Evolutionary conservation across 306 rosid species (phyloP).

Genomic region (Gleditsia sinensis): DNA sequence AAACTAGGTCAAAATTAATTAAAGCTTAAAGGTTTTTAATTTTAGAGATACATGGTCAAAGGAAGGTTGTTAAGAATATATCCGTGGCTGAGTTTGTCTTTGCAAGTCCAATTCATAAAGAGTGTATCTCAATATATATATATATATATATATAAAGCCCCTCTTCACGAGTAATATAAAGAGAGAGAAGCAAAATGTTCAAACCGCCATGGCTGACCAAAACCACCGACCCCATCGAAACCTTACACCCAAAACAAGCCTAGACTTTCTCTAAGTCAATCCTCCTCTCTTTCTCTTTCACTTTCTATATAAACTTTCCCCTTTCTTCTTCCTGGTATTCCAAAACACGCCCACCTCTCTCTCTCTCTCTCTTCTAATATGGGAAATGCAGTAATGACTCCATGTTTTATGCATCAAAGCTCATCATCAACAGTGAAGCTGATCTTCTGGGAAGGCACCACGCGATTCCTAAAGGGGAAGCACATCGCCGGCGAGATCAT

Average conservation of each 20-base stretch:
- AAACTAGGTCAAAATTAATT: too few species aligned
- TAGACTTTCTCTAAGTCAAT: conserved; percentile 67
- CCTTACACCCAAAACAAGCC: conserved; percentile 2
- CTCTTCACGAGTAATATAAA: neutral
- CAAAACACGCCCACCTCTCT: neutral
- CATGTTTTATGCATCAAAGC: conserved; percentile 41
- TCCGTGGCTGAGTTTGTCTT: too few species aligned
- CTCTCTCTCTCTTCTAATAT: conserved; percentile 18
- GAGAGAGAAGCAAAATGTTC: conserved; percentile 35
- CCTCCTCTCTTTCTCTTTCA: neutral
- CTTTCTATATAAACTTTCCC: conserved; percentile 20
- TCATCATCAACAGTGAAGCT: conserved; percentile 44
- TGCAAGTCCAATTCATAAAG: too few species aligned
- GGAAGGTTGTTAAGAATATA: too few species aligned
- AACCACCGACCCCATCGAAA: conserved; percentile 67
- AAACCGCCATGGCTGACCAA: conserved; percentile 82
- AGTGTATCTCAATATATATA: too few species aligned
- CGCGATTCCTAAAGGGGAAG: conserved; percentile 49
- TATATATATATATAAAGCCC: too few species aligned
- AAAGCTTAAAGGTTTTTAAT: too few species aligned
- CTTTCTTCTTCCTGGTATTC: neutral
- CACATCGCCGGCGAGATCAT: conserved; percentile 86
- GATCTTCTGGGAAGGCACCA: conserved; percentile 58
- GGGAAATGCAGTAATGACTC: conserved; percentile 62
- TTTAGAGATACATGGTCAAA: too few species aligned